These are phyloP conservation scores for Prunus dulcis DNA, from an alignment of 306 rosid species.

Conservation along the genomic window DNA sequence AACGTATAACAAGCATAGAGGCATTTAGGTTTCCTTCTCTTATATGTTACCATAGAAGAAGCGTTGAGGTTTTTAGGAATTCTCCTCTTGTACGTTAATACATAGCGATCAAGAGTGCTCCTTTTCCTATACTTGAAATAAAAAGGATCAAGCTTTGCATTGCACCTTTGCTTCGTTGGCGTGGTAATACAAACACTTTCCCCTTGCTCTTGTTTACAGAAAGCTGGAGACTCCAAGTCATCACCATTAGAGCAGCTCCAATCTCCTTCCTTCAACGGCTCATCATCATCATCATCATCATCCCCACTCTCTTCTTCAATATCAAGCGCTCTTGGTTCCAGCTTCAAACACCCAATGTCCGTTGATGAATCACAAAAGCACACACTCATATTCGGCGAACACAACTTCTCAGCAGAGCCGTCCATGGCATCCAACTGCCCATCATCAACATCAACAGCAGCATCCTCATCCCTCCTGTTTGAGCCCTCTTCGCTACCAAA, in stretches of 20 bases:
- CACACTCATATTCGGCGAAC: too few relatives aligned
- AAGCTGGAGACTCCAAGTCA: conserved; percentile 30
- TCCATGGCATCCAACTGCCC: neutral
- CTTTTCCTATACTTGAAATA: conserved; percentile 34
- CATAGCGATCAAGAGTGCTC: conserved; percentile 25
- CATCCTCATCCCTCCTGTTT: conserved; percentile 16
- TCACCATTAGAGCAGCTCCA: conserved; percentile 47
- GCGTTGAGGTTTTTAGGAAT: neutral
- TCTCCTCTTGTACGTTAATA: conserved; percentile 56
- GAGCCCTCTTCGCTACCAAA: conserved; percentile 35
- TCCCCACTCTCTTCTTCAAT: conserved; percentile 29
- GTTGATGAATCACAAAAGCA: too few relatives aligned
- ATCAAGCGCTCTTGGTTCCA: neutral
- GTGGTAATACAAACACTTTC: conserved; percentile 5
- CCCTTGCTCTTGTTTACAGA: conserved; percentile 31
- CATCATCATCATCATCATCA: conserved; percentile 17
- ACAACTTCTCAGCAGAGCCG: too few relatives aligned
- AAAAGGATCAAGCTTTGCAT: conserved; percentile 27
- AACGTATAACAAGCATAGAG: neutral
- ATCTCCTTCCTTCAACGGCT: conserved; percentile 44
- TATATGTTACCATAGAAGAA: conserved; percentile 4
- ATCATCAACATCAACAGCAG: conserved; percentile 22
- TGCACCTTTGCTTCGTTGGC: conserved; percentile 25
- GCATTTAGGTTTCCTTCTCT: conserved; percentile 4
- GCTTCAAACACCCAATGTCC: neutral